Conservation (phyloP, 805 yeast genomes). For the Metschnikowia lunata region DNA sequence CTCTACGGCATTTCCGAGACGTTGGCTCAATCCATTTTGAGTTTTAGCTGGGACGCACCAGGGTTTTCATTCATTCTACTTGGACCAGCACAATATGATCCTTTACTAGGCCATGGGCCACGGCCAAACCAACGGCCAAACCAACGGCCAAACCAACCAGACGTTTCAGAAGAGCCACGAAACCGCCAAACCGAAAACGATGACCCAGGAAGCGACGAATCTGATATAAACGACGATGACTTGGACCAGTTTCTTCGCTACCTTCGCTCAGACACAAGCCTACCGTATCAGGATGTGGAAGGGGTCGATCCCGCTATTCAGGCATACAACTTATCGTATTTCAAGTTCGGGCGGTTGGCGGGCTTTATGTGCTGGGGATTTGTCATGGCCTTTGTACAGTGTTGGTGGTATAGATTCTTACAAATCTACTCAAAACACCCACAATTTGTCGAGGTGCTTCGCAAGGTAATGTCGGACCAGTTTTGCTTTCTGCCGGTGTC, state of each 20-base stretch:
- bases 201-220: slow-evolving; percentile 14
- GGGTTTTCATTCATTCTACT: slow-evolving; percentile 1
- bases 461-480: slow-evolving; percentile 88
- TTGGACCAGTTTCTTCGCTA: slow-evolving; percentile 33
- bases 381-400: slow-evolving; percentile 74
- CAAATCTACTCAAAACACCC: slow-evolving; percentile 82
- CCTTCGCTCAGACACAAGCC: slow-evolving; percentile 24
- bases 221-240: slow-evolving; percentile 25
- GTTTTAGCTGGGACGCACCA: slow-evolving; percentile 18
- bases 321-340: slow-evolving; percentile 31
- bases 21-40: slow-evolving; percentile 68
- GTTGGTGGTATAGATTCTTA: slow-evolving; percentile 82
- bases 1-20: slow-evolving; percentile 89
- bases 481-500: slow-evolving; percentile 85
- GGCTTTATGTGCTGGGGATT: slow-evolving; percentile 90
- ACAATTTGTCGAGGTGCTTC: slow-evolving; percentile 75
- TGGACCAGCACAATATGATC: not conserved
- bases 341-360: slow-evolving; percentile 64
- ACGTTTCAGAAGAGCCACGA: not conserved
- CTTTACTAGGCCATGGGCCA: not conserved
- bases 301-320: slow-evolving; percentile 1
- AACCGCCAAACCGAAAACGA: not conserved
- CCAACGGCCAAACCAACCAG: not conserved
- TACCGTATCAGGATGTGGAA: slow-evolving; percentile 2
- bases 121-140: not conserved